Evolutionary conservation across 179 eudicot species (phyloP).

Genomic region (Actinidia polygama): DNA sequence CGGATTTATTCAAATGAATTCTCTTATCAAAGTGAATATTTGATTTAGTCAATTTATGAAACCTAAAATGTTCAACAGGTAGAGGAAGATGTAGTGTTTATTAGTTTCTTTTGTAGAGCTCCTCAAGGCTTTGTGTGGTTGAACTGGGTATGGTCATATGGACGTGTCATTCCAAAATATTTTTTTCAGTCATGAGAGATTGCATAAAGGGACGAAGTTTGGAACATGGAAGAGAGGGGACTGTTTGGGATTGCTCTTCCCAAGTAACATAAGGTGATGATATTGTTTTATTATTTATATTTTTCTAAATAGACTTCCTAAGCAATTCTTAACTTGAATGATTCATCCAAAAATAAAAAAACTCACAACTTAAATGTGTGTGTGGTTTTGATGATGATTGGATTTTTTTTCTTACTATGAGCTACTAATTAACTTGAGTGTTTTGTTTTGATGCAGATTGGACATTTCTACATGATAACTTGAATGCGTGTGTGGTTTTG

Average conservation of each 20-base stretch:
- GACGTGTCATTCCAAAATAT: no score
- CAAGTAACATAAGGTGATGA: neutral
- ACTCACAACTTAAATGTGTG: no score
- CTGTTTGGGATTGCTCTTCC: slow-evolving; percentile 7
- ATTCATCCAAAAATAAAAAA: no score
- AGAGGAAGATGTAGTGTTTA: neutral
- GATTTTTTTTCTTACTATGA: no score
- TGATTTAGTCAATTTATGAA: neutral
- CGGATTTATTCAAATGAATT: neutral
- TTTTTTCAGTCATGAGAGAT: neutral
- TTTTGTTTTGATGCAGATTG: slow-evolving; percentile 11
- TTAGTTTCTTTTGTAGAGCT: neutral
- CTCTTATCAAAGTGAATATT: no score
- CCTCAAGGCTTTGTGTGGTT: neutral
- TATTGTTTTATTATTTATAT: neutral
- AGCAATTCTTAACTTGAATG: no score
- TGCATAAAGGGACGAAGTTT: neutral
- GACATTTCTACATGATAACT: neutral
- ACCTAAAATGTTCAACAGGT: slow-evolving; percentile 13
- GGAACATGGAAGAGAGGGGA: neutral
- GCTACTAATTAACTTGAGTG: neutral
- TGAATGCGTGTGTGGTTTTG: no score
- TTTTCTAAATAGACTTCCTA: neutral
- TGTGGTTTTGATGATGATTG: neutral
- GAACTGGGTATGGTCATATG: neutral